Evolutionary conservation across 2,329 filamentous ascomycete species (phyloP).

Genomic region (Ophiostoma triangulosporum): DNA sequence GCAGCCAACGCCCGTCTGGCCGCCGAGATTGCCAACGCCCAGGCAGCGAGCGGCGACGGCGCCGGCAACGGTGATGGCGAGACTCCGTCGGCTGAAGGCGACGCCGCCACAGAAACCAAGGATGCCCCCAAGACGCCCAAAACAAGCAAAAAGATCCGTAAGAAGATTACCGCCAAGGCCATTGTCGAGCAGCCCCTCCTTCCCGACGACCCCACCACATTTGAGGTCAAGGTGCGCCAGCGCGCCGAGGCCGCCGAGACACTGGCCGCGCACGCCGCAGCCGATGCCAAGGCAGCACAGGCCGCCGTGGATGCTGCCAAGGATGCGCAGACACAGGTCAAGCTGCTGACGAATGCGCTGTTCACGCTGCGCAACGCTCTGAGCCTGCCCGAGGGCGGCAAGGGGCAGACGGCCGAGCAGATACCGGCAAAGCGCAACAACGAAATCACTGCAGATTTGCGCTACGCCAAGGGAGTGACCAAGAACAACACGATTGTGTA

Average conservation of each 20-base stretch:
- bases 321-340: conserved; percentile 16
- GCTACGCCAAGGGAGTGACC: not conserved
- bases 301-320: not conserved
- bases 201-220: not conserved
- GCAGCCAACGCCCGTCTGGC: not conserved
- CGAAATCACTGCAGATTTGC: not conserved
- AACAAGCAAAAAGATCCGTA: not conserved
- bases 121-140: not conserved
- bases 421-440: not conserved
- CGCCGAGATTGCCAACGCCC: not conserved
- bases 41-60: not conserved
- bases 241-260: not conserved
- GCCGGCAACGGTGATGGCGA: not conserved
- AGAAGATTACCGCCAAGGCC: not conserved
- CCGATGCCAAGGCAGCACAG: conserved; percentile 3
- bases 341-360: conserved; percentile 25
- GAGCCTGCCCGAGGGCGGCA: not conserved
- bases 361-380: conserved; percentile 26
- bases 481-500: not conserved
- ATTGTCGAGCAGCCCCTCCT: not conserved
- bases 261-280: not conserved
- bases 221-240: not conserved
- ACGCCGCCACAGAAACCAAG: not conserved
- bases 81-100: not conserved
- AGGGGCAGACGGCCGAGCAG: not conserved